phyloP scores from a whole-genome alignment of 1,284 basidiomycete genomes.

The Blastosporella zonata region DNA sequence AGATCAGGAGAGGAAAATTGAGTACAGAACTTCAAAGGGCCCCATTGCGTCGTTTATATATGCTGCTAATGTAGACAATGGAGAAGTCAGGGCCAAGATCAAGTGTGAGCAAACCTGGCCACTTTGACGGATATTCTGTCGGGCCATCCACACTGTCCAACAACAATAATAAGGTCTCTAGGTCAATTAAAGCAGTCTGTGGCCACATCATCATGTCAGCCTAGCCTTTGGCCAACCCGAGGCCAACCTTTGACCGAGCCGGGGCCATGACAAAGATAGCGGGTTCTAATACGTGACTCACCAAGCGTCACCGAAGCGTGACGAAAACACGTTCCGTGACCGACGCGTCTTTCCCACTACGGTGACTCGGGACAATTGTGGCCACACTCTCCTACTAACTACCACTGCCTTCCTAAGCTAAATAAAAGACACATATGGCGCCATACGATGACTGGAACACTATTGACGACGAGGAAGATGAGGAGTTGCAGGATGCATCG shows the following conservation, averaged over 20 bases:
- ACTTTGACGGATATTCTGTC: not conserved
- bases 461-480: conserved; percentile 73
- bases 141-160: not conserved
- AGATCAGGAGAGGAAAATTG: not conserved
- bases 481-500: conserved; percentile 69
- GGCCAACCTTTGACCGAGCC: too few species aligned
- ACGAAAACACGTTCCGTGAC: not conserved
- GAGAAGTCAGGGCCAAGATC: not conserved
- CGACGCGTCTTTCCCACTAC: not conserved
- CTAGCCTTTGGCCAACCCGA: too few species aligned
- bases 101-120: not conserved
- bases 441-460: conserved; percentile 74
- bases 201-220: too few species aligned
- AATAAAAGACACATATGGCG: conserved; percentile 36
- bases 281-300: too few species aligned
- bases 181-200: too few species aligned
- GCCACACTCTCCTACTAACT: not conserved
- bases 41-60: not conserved
- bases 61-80: not conserved
- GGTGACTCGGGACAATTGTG: not conserved
- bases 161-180: not conserved
- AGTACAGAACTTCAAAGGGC: not conserved
- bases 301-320: too few species aligned
- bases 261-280: too few species aligned
- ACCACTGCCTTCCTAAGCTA: not conserved